Conservation (phyloP, 129 eudicot species). For the Smallanthus sonchifolius region DNA sequence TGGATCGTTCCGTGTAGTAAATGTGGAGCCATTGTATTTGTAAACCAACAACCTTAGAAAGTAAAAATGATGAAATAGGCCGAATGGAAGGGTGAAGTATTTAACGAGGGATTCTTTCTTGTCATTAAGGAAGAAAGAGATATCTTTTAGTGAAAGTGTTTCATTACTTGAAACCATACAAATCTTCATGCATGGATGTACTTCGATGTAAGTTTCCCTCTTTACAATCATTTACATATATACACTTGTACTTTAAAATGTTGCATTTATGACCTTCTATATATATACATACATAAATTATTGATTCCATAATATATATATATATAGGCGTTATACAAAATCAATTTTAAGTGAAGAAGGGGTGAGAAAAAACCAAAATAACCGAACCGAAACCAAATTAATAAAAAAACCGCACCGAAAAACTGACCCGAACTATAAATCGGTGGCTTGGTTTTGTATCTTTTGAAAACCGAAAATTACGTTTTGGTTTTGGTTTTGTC, state of each 20-base stretch:
- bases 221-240: neutral
- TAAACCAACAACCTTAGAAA: constrained; percentile 5
- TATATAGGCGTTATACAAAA: no score
- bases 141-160: constrained; percentile 33
- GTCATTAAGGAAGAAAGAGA: constrained; percentile 30
- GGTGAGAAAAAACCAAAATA: no score
- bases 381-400: no score
- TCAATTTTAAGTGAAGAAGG: no score
- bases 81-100: constrained; percentile 7
- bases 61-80: neutral
- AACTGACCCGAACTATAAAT: no score
- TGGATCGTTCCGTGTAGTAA: constrained; percentile 72
- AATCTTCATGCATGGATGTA: constrained; percentile 31
- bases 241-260: constrained; percentile 10
- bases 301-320: neutral
- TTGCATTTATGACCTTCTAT: neutral
- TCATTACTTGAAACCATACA: constrained; percentile 24
- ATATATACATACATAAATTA: neutral
- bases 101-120: constrained; percentile 19
- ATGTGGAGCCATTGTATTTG: constrained; percentile 40
- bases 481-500: no score
- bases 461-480: no score
- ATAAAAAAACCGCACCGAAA: no score
- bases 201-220: constrained; percentile 24
- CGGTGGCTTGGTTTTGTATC: no score